Conservation (phyloP, 805 yeast genomes). For the Yarrowia sp. region DNA sequence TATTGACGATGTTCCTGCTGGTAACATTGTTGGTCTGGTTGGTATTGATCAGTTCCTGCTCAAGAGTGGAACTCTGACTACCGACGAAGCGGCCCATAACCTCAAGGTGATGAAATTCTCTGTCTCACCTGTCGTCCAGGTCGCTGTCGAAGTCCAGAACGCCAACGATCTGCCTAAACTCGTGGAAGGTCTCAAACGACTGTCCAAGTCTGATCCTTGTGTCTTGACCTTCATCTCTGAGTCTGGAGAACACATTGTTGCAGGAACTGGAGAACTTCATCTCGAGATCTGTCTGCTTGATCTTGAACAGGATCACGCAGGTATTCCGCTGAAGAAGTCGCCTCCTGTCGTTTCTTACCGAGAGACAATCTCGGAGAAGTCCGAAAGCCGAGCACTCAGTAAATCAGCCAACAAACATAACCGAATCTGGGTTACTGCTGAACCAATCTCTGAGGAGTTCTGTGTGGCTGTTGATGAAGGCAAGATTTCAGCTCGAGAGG, state of each 20-base stretch:
- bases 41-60: slow-evolving; percentile 99
- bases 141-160: slow-evolving; percentile 99
- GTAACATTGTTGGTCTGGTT: slow-evolving; percentile 99
- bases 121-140: slow-evolving; percentile 99
- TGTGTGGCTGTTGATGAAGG: slow-evolving; percentile 91
- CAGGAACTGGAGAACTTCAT: slow-evolving; percentile 99
- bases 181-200: slow-evolving; percentile 99
- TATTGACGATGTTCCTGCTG: slow-evolving; percentile 99
- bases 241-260: slow-evolving; percentile 99
- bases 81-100: slow-evolving; percentile 96
- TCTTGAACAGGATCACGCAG: slow-evolving; percentile 98
- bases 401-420: slow-evolving; percentile 99
- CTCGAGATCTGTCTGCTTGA: slow-evolving; percentile 96
- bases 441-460: slow-evolving; percentile 93
- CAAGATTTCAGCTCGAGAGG: slow-evolving; percentile 92
- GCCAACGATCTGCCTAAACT: slow-evolving; percentile 99
- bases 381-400: slow-evolving; percentile 93
- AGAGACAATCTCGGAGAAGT: slow-evolving; percentile 94
- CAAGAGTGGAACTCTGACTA: slow-evolving; percentile 99
- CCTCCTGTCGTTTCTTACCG: slow-evolving; percentile 99
- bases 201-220: slow-evolving; percentile 99
- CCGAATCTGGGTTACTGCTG: slow-evolving; percentile 98
- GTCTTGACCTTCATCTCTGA: slow-evolving; percentile 84
- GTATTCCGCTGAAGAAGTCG: slow-evolving; percentile 96
- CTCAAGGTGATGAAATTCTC: slow-evolving; percentile 99